Conservation (phyloP, 2,329 filamentous ascomycete genomes). For the Fusarium nelsonii region DNA sequence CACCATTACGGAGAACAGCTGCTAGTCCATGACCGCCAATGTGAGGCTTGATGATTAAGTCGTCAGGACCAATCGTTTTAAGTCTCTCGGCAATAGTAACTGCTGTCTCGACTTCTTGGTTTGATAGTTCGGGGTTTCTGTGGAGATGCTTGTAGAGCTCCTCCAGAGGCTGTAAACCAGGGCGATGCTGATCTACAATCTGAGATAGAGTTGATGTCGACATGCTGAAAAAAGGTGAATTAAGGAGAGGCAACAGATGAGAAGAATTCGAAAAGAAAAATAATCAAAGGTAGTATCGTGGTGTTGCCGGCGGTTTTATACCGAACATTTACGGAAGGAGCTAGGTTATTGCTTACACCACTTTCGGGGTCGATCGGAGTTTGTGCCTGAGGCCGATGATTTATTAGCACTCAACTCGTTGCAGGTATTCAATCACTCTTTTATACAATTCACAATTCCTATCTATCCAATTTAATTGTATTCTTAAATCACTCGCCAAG, state of each 20-base stretch:
- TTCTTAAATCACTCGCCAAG: background rate
- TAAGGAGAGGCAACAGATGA: no score
- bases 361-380: background rate
- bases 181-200: slow-evolving; percentile 14
- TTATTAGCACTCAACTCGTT: no score
- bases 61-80: rapidly evolving
- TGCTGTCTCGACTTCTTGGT: slow-evolving; percentile 67
- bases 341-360: slow-evolving; percentile 2
- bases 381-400: background rate
- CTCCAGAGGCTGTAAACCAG: slow-evolving; percentile 10
- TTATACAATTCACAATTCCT: no score
- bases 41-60: slow-evolving; percentile 55
- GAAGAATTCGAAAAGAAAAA: no score
- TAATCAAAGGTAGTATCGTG: background rate
- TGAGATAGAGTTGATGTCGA: background rate
- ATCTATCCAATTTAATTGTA: no score
- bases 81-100: slow-evolving; percentile 60
- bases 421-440: no score
- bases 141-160: slow-evolving; percentile 68
- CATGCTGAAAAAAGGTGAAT: background rate
- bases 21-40: slow-evolving; percentile 72
- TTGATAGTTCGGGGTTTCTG: slow-evolving; percentile 69
- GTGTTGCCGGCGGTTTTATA: background rate
- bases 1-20: slow-evolving; percentile 67
- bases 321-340: slow-evolving; percentile 1